Base-by-base conservation (phyloP, 2,329 filamentous ascomycete species). In the Ilyonectria destructans region DNA sequence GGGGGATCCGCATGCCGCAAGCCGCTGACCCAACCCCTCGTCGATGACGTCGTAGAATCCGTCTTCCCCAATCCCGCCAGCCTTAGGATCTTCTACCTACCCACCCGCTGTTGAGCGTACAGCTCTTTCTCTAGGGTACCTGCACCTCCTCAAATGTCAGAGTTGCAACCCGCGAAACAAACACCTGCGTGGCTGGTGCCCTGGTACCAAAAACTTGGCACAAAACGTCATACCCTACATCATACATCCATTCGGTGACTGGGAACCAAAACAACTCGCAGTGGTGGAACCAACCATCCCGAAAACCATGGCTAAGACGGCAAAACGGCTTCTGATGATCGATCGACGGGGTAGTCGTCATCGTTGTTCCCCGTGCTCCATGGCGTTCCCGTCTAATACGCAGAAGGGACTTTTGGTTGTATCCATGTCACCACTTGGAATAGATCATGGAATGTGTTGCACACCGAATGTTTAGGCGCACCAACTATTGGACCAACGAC, bases 151-250 rank as follows among this genome's bases (percentile, higher is more conserved):
- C 21, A 26, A 23, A 29, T 26, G 19, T 31, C 13, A 19, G 51
- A 9, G n/a, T 29, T 17, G 21, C 57, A 49, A 59, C 31, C 29
- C 19, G 46, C 6, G 21, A 26, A 26, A 17, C 40, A 43, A 40
- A 13, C 40, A 43, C n/a, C 7, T 21, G 51, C n/a, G 51, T 23
- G 51, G 51, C 51, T 54, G 33, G 31, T 9, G 12, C 37, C 19
- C 12, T 37, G 19, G 51, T 19, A 13, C 31, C 51, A 1, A 33
- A 54, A 33, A 54, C 51, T 17, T 54, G 51, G 31, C 31, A 33
- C n/a, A 35, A 33, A 54, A 54, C 51, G 51, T 54, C 51, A 54
- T 54, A 54, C n/a, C 29, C 51, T 33, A 54, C 51, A 54, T 54
- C 51, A 54, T 54, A 31, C 51, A 54, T 35, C 51, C 51, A 54